Conservation (phyloP, 2,329 filamentous ascomycete species). For the Pseudogymnoascus sp. region DNA sequence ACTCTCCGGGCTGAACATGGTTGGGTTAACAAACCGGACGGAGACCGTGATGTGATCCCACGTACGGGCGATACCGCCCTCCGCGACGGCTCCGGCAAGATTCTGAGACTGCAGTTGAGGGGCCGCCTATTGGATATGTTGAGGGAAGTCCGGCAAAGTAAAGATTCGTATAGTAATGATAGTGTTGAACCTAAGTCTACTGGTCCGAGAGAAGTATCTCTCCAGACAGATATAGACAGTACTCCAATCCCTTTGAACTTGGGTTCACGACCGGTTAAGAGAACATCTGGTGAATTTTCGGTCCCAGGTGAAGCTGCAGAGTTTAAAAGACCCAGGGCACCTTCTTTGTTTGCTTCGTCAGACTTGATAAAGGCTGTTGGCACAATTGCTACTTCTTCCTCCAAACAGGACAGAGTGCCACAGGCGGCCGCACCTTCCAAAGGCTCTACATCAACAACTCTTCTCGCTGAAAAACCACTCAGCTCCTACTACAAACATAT, state of each 20-base stretch:
- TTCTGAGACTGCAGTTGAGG: conserved; percentile 7
- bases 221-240: background rate
- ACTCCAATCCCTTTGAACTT: background rate
- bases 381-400: background rate
- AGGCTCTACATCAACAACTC: conserved; percentile 10
- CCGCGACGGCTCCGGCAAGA: background rate
- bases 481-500: background rate
- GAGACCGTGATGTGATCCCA: conserved; percentile 15
- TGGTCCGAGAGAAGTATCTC: background rate
- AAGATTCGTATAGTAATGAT: background rate
- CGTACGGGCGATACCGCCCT: background rate
- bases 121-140: background rate
- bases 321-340: conserved; percentile 5
- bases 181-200: background rate
- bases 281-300: background rate
- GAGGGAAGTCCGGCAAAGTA: background rate
- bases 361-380: background rate
- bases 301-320: background rate
- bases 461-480: background rate
- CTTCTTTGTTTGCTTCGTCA: background rate
- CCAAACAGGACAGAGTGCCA: background rate
- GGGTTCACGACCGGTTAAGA: background rate
- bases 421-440: background rate
- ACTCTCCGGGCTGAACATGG: background rate
- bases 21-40: conserved; percentile 15